Evolutionary conservation across 495 filamentous ascomycete species (phyloP).

Genomic region (Alectoria sarmentosa): DNA sequence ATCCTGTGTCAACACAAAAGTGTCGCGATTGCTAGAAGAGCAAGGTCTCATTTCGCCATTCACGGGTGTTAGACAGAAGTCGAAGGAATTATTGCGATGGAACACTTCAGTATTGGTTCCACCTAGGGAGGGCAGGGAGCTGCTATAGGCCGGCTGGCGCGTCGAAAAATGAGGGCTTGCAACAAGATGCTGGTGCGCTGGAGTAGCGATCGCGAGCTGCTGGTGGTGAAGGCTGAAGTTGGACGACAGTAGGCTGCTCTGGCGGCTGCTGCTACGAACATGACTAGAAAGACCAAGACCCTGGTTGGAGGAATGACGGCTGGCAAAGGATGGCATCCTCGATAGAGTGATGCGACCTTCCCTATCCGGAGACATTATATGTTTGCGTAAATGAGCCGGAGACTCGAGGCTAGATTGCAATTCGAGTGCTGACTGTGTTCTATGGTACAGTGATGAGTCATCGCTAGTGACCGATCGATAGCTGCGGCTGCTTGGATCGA

Average conservation of each 20-base stretch:
- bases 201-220: not conserved
- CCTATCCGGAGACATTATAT: not conserved
- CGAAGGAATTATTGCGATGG: conserved; percentile 3
- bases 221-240: conserved; percentile 1
- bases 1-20: not conserved
- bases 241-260: not conserved
- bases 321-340: not conserved
- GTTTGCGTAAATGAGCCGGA: not conserved
- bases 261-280: conserved; percentile 12
- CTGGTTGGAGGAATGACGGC: not conserved
- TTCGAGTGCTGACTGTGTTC: not conserved
- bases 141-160: not conserved
- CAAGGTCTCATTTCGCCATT: conserved; percentile 1
- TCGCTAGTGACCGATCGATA: not conserved
- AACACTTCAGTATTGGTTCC: not conserved
- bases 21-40: not conserved
- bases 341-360: not conserved
- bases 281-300: conserved; percentile 7
- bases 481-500: conserved; percentile 4
- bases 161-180: not conserved
- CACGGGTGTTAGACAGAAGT: not conserved
- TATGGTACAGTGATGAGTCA: not conserved
- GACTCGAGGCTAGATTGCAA: not conserved
- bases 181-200: not conserved
- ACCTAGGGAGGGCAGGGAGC: not conserved